A percentile compares a stretch with the other conserved stretches of the same genome.
Conservation (phyloP, 2,329 filamentous ascomycete genomes). For the Cadophora sp. region DNA sequence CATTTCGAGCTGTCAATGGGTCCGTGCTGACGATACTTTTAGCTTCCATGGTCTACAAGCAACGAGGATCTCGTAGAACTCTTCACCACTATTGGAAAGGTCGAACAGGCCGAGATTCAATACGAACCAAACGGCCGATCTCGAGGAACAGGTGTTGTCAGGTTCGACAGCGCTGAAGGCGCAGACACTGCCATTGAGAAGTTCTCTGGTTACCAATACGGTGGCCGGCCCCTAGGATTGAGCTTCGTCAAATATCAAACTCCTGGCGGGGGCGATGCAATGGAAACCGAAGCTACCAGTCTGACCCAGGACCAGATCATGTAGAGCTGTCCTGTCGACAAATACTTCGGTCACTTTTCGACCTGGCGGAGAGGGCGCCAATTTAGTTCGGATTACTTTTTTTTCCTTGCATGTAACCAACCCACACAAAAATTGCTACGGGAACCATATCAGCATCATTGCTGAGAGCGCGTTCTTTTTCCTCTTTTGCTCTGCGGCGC, state of each 20-base stretch:
- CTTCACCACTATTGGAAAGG: constrained; percentile 97
- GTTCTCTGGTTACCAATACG: constrained; percentile 97
- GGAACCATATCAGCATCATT: constrained; percentile 19
- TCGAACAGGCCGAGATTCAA: constrained; percentile 98
- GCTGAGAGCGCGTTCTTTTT: constrained; percentile 14
- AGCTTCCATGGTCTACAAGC: constrained; percentile 99
- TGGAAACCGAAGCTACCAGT: constrained; percentile 82
- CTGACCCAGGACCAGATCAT: constrained; percentile 99
- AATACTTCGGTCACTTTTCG: constrained; percentile 8
- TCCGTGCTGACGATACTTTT: constrained; percentile 32
- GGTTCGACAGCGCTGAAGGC: constrained; percentile 83
- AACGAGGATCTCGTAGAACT: constrained; percentile 97
- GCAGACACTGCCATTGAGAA: constrained; percentile 95
- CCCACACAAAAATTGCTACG: constrained; percentile 17
- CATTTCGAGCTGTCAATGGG: neutral
- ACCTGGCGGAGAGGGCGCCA: neutral
- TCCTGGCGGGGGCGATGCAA: constrained; percentile 64
- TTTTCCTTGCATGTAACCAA: constrained; percentile 32
- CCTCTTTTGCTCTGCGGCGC: constrained; percentile 13
- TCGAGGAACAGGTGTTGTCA: constrained; percentile 93
- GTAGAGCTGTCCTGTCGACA: constrained; percentile 53
- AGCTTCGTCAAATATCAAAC: constrained; percentile 94
- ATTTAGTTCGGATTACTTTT: constrained; percentile 15
- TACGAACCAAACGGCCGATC: constrained; percentile 97
- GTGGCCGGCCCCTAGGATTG: constrained; percentile 89